A percentile compares a stretch with the other conserved stretches of the same genome.
phyloP scores from a whole-genome alignment of 2,329 filamentous ascomycete species.

The Myriangium duriaei region DNA sequence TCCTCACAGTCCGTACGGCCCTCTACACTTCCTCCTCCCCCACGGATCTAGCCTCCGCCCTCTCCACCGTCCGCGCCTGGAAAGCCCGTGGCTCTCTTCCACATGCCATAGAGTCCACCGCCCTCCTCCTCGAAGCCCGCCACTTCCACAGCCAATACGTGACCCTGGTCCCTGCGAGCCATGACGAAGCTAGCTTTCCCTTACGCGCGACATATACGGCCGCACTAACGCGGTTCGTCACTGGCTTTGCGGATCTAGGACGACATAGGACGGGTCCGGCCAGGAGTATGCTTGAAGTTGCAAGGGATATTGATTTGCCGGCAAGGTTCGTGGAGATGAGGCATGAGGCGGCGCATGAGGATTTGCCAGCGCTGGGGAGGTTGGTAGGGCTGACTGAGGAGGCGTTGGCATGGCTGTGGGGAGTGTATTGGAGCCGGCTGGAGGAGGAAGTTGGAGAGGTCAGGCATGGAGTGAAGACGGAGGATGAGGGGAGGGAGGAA shows the following conservation, averaged over 20 bases:
- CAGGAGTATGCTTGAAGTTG: slow-evolving; percentile 56
- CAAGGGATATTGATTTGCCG: slow-evolving; percentile 55
- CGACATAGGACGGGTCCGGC: slow-evolving; percentile 45
- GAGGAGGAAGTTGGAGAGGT: slow-evolving; percentile 19
- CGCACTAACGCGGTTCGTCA: slow-evolving; percentile 60
- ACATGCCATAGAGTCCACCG: slow-evolving; percentile 68
- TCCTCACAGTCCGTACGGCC: slow-evolving; percentile 51
- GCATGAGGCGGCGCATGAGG: slow-evolving; percentile 83
- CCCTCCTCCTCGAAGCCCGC: slow-evolving; percentile 56
- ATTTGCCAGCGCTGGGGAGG: slow-evolving; percentile 62
- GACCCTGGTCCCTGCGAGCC: slow-evolving; percentile 51
- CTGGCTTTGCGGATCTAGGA: slow-evolving; percentile 63
- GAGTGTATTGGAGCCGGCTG: slow-evolving; percentile 64
- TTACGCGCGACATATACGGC: slow-evolving; percentile 57
- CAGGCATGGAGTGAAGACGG: slow-evolving; percentile 9
- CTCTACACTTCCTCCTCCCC: slow-evolving; percentile 41
- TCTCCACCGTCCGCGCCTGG: slow-evolving; percentile 33
- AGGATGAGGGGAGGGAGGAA: slow-evolving; percentile 13
- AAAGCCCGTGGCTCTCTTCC: slow-evolving; percentile 63
- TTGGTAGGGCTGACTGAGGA: slow-evolving; percentile 57
- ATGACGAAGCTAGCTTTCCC: slow-evolving; percentile 12
- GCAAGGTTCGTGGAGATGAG: slow-evolving; percentile 77
- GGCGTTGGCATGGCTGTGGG: slow-evolving; percentile 76
- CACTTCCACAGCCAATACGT: slow-evolving; percentile 52
- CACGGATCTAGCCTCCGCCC: slow-evolving; percentile 18